phyloP scores from a whole-genome alignment of 2,329 filamentous ascomycete genomes.

The Colletotrichum theobromicola region DNA sequence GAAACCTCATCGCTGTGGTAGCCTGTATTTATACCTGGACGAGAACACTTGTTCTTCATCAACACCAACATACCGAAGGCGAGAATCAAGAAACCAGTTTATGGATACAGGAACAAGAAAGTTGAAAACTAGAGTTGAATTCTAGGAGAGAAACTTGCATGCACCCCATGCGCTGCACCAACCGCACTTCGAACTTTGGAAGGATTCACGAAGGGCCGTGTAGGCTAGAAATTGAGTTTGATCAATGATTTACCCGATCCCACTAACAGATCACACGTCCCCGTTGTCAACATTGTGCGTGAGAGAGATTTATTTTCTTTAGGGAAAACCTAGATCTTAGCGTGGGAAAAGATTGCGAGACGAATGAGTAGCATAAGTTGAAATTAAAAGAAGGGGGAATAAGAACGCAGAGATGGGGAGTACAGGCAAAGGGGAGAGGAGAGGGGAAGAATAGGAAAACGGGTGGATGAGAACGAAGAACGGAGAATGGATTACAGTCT shows the following conservation, averaged over 20 bases:
- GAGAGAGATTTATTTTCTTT: too few relatives aligned
- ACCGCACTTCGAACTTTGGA: not conserved
- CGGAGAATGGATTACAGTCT: fast-evolving
- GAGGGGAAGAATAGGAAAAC: fast-evolving
- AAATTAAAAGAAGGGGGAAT: fast-evolving
- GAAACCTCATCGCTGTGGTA: not conserved
- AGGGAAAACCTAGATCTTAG: too few relatives aligned
- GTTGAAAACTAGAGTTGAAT: not conserved
- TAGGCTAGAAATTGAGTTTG: fast-evolving
- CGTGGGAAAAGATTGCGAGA: not conserved
- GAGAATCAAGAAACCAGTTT: fast-evolving
- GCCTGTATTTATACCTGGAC: not conserved
- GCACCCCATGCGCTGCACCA: fast-evolving
- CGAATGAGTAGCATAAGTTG: fast-evolving
- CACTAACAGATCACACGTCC: too few relatives aligned
- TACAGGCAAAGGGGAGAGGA: not conserved
- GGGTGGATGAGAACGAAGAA: not conserved
- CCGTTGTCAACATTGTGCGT: too few relatives aligned
- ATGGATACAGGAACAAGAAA: not conserved
- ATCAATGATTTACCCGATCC: fast-evolving
- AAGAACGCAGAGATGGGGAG: not conserved
- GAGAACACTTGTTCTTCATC: not conserved
- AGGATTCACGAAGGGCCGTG: not conserved
- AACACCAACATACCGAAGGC: not conserved
- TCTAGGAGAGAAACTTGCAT: not conserved